phyloP scores from a whole-genome alignment of 1,284 basidiomycete genomes.

The Sparassis latifolia region DNA sequence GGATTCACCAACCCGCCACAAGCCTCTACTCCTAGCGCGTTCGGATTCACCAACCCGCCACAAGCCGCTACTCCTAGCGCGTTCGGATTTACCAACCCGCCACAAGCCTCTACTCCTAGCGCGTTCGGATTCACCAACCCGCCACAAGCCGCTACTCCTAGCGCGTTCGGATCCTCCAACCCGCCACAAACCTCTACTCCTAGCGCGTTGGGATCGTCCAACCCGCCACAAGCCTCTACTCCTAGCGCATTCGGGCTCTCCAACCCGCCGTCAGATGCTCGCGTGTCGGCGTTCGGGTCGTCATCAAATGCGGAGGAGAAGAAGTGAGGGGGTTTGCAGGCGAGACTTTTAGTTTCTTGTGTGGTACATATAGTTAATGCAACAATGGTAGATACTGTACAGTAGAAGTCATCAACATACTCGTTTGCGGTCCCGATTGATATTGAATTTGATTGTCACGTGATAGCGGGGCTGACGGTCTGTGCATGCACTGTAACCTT shows the following conservation, averaged over 20 bases:
- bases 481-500: too few relatives aligned
- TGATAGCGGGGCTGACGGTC: too few relatives aligned
- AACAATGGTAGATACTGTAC: constrained; percentile 1
- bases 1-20: not conserved
- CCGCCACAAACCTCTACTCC: not conserved
- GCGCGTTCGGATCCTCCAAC: constrained; percentile 23
- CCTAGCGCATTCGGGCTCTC: not conserved
- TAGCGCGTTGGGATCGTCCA: not conserved
- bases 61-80: constrained; percentile 22
- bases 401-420: too few relatives aligned
- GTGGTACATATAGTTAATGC: constrained; percentile 7
- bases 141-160: constrained; percentile 13
- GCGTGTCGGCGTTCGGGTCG: constrained; percentile 28
- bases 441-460: not conserved
- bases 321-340: not conserved
- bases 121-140: not conserved
- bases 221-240: not conserved
- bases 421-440: not conserved
- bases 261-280: constrained; percentile 1
- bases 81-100: constrained; percentile 15
- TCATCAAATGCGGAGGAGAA: too few relatives aligned
- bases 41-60: not conserved
- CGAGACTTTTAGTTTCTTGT: not conserved
- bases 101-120: not conserved
- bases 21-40: not conserved